Conservation (phyloP, 2,329 filamentous ascomycete genomes). For the Neonectria magnoliae region DNA sequence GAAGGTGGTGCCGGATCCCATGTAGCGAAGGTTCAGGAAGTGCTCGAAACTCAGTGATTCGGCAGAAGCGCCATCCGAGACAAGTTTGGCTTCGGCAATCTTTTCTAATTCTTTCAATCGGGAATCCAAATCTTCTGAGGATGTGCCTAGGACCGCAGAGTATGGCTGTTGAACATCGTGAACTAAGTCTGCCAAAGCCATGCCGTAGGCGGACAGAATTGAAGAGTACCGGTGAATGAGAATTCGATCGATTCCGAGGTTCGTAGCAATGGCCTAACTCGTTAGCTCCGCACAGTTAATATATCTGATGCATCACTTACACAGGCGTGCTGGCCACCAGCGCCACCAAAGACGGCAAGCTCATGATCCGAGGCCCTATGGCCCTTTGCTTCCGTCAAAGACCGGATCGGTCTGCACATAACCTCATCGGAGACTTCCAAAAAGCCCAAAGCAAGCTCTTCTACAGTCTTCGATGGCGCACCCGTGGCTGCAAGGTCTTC, state of each 20-base stretch:
- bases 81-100: slow-evolving; percentile 7
- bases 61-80: slow-evolving; percentile 45
- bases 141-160: slow-evolving; percentile 34
- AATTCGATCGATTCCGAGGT: slow-evolving; percentile 51
- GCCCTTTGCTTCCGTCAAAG: slow-evolving; percentile 50
- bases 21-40: slow-evolving; percentile 56
- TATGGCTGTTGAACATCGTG: slow-evolving; percentile 45
- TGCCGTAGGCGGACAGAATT: slow-evolving; percentile 56
- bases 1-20: slow-evolving; percentile 54
- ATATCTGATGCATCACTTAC: slow-evolving; percentile 7
- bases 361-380: slow-evolving; percentile 48
- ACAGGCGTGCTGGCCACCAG: slow-evolving; percentile 54
- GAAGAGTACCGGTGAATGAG: slow-evolving; percentile 55
- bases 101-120: slow-evolving; percentile 26
- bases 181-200: slow-evolving; percentile 54
- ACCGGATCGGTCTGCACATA: slow-evolving; percentile 49
- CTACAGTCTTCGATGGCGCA: slow-evolving; percentile 41
- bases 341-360: slow-evolving; percentile 47
- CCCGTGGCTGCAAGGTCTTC: slow-evolving; percentile 42
- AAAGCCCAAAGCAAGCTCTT: slow-evolving; percentile 51
- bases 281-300: not conserved
- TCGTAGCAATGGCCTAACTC: slow-evolving; percentile 45
- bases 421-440: slow-evolving; percentile 48
- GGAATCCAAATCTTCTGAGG: not conserved
- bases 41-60: slow-evolving; percentile 53